Base-by-base conservation (phyloP, 495 filamentous ascomycete genomes). In the Aspergillus ellipticus region DNA sequence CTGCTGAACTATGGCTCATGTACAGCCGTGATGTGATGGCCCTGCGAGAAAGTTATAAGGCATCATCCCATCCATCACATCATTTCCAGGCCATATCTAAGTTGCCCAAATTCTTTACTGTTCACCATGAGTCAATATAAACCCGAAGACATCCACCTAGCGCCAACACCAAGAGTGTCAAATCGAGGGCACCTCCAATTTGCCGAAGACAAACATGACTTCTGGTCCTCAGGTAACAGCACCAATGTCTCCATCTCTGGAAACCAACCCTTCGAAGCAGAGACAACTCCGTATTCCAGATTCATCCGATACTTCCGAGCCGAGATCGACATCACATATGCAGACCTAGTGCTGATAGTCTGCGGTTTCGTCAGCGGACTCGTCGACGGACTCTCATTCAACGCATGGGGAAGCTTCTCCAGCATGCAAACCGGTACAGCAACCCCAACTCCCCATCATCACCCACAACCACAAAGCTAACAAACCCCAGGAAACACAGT, bases 351-450 rank as follows among this genome's bases (percentile, higher is more conserved):
- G n/a, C 61, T 75, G 1, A 62, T 75, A 33, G 49, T 70, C 31
- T 75, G 72, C 28, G 66, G 69, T 3, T 75, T 73, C 24, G 70
- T 75, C 8, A 58, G 69, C 33, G 72, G 72, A 19, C 58, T 75
- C 16, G 68, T 75, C 0, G 72, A 75, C 35, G 72, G 70, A 10
- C 33, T 73, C 3, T 72, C 76, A 46, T 77, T 67, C 55, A 64
- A 69, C 61, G 78, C 80, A 28, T 83, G 79, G 66, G 77, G 80
- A 3, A 81, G 76, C 60, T 83, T 82, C 59, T 71, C 79, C 29
- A 79, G 77, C 53, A 82, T 83, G 80, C 80, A 83, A 63, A 82
- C 80, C 49, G 79, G 78, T 76, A 69, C 59, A 26, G 11, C 17
- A 17, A 21, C 22, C 56, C 26, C n/a, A 16, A 3, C 22, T 0